Conservation (phyloP, 2,329 filamentous ascomycete species). For the Trichoderma gracile region DNA sequence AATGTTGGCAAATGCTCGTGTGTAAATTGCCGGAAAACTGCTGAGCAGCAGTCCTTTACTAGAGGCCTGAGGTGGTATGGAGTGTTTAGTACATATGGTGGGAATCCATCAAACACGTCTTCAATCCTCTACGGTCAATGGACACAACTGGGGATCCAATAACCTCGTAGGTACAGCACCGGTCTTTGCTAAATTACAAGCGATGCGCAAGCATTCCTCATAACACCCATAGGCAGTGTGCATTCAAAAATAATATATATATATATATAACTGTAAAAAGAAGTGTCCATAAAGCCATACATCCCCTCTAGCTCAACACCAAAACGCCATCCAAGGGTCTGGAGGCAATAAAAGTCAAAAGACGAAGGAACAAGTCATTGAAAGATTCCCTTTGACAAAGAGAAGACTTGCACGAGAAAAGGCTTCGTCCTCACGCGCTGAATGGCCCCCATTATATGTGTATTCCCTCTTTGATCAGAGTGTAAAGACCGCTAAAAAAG, state of each 20-base stretch:
- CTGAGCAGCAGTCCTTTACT: too few relatives aligned
- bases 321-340: conserved; percentile 25
- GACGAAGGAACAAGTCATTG: conserved; percentile 23
- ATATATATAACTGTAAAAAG: neutral
- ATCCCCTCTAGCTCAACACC: conserved; percentile 25
- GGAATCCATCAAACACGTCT: too few relatives aligned
- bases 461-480: neutral
- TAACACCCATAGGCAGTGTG: neutral
- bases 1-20: too few relatives aligned
- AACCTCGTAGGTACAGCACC: too few relatives aligned
- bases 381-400: neutral
- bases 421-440: conserved; percentile 17
- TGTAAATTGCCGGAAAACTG: too few relatives aligned
- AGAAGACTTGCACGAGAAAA: conserved; percentile 3
- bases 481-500: neutral
- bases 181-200: too few relatives aligned
- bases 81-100: too few relatives aligned
- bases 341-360: conserved; percentile 24
- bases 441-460: neutral
- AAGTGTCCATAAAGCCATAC: conserved; percentile 22
- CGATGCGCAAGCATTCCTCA: too few relatives aligned
- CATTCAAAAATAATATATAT: neutral
- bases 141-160: too few relatives aligned
- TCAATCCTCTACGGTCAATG: too few relatives aligned
- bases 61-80: too few relatives aligned